These are phyloP conservation scores for Xenosphaeropsis pyriputrescens DNA, from an alignment of 2,329 filamentous ascomycete species.

Conservation along the genomic window DNA sequence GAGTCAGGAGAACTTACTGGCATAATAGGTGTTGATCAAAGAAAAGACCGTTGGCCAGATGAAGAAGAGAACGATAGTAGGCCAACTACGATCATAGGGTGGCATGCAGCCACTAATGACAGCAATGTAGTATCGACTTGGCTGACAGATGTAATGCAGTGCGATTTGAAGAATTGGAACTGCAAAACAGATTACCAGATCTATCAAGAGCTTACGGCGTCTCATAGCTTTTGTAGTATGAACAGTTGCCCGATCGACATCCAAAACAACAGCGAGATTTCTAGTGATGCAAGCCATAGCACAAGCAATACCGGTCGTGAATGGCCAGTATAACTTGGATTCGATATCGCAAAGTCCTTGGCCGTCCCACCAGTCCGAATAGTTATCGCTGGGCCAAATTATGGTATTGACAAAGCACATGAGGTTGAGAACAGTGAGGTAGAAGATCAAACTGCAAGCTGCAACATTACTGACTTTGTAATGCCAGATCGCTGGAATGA, in stretches of 20 bases:
- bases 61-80: conserved; percentile 33
- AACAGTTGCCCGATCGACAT: conserved; percentile 38
- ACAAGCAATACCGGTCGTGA: conserved; percentile 34
- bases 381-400: conserved; percentile 47
- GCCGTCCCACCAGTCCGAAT: conserved; percentile 41
- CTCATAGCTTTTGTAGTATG: conserved; percentile 31
- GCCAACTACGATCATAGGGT: conserved; percentile 39
- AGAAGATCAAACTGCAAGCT: conserved; percentile 38
- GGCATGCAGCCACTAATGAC: conserved; percentile 43
- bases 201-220: conserved; percentile 28
- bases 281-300: conserved; percentile 42
- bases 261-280: conserved; percentile 42
- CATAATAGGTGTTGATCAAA: conserved; percentile 36
- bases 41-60: conserved; percentile 42
- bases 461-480: conserved; percentile 43
- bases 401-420: conserved; percentile 45
- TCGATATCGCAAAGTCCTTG: conserved; percentile 49
- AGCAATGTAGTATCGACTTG: conserved; percentile 39
- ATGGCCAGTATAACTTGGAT: conserved; percentile 38
- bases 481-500: conserved; percentile 45
- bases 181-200: conserved; percentile 38
- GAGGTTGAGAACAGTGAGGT: conserved; percentile 39
- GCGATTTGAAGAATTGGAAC: conserved; percentile 38
- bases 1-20: conserved; percentile 27
- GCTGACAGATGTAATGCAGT: conserved; percentile 44